Evolutionary conservation across 805 yeast genomes (phyloP), one percentile per base, ranked within the genome.

Genomic region (Yarrowia sp.): DNA sequence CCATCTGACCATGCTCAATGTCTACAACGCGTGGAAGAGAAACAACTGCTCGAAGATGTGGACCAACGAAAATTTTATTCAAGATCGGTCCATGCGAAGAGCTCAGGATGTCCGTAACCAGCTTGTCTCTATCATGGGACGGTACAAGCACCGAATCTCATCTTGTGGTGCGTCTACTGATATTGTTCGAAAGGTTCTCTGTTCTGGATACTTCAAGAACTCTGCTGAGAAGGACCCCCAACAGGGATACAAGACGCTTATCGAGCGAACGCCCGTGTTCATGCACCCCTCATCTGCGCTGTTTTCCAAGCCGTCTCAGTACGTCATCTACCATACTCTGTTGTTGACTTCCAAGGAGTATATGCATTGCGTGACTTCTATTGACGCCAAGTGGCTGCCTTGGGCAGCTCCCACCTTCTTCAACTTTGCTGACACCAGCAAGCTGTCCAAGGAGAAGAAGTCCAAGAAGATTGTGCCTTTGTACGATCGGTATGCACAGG

Each of bases 271-370:
- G 1, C 77, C 79, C 5, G 94, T 92, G 0, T 83, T 81, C 74
- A 82, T 94, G 41, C 99, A 94, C 74, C 99, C 99, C 0, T 89
- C 97, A 0, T 90, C 97, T 0, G 85, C 88, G 0, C 75, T 94
- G 40, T 86, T 85, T 73, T 87, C 86, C 70, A 96, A 95, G 22
- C 93, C 92, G 0, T 89, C 93, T 3, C 89, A 86, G 71, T 80
- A 86, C 67, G 81, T 95, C 7, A 80, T 94, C 15, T 95, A 91
- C 76, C 92, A 92, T 74, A 96, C 94, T 70, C 80, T 94, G 73
- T 89, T 94, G 63, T 78, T 90, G 59, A 94, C 99, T 0, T 85
- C 92, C 35, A 91, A 89, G 76, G 98, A 93, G 79, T 94, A 87
- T 77, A 91, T 95, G 92, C 83, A 89, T 72, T 87, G 92, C 74